phyloP scores from a whole-genome alignment of 306 rosid species.

The Malus fusca region DNA sequence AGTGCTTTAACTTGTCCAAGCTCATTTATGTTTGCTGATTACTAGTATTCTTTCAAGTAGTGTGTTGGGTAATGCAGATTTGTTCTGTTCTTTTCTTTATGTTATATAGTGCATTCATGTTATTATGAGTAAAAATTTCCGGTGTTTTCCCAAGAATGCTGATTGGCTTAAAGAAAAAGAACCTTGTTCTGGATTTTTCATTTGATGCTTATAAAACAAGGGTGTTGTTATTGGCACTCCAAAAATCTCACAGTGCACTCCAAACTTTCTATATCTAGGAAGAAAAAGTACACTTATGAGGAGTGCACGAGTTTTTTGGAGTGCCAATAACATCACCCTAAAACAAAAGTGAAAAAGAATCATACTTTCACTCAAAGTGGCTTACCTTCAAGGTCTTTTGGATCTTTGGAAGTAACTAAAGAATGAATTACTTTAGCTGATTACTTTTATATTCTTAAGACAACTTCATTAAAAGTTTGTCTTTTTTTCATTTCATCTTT shows the following conservation, averaged over 20 bases:
- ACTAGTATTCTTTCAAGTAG: background rate
- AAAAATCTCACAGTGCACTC: too few species aligned
- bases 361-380: background rate
- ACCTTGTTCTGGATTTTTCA: background rate
- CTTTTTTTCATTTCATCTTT: background rate
- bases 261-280: too few species aligned
- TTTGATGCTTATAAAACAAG: background rate
- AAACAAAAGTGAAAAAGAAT: background rate
- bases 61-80: background rate
- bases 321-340: too few species aligned
- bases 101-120: background rate
- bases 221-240: too few species aligned
- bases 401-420: background rate
- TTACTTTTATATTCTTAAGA: background rate
- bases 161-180: background rate
- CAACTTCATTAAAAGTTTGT: background rate
- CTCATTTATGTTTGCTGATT: background rate
- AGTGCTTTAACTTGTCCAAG: too few species aligned
- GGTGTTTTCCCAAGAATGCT: background rate
- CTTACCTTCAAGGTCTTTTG: background rate
- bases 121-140: background rate
- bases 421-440: background rate
- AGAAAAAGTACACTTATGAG: too few species aligned
- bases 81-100: background rate
- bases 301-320: too few species aligned